Conservation (phyloP, 2,329 filamentous ascomycete species). For the Colletotrichum zoysiae region DNA sequence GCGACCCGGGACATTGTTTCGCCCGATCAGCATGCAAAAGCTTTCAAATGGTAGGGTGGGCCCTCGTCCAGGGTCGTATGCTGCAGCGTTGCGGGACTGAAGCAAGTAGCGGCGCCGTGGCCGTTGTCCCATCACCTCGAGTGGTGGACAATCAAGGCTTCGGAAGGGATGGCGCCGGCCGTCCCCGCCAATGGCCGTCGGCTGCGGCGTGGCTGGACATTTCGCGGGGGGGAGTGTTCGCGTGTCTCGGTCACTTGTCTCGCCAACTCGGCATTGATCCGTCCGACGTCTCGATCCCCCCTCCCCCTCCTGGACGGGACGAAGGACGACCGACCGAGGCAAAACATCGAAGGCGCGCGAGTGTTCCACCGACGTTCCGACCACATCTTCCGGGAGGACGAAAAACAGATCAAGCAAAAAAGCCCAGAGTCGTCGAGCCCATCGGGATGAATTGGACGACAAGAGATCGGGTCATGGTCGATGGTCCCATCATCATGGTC, state of each 20-base stretch:
- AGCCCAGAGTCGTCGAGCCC: neutral
- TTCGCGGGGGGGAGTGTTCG: neutral
- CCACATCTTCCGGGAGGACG: neutral
- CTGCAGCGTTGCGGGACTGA: neutral
- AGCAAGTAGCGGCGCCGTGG: neutral
- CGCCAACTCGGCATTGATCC: neutral
- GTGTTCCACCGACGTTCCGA: neutral
- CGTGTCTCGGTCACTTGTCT: neutral
- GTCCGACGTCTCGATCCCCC: neutral
- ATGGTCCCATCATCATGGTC: neutral
- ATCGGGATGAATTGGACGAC: neutral
- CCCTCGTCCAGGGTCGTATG: neutral
- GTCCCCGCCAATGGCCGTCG: neutral
- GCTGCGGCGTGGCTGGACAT: neutral
- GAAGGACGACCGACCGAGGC: neutral
- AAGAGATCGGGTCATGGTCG: neutral
- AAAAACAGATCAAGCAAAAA: neutral
- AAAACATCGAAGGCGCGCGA: neutral
- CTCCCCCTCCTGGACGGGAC: neutral
- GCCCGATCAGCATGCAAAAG: neutral
- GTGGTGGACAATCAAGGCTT: neutral
- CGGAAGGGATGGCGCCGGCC: neutral
- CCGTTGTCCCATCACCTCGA: neutral
- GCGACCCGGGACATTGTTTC: no score
- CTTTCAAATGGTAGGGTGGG: neutral